Evolutionary conservation across 306 rosid genomes (phyloP).

Genomic region (Begonia peltatifolia): DNA sequence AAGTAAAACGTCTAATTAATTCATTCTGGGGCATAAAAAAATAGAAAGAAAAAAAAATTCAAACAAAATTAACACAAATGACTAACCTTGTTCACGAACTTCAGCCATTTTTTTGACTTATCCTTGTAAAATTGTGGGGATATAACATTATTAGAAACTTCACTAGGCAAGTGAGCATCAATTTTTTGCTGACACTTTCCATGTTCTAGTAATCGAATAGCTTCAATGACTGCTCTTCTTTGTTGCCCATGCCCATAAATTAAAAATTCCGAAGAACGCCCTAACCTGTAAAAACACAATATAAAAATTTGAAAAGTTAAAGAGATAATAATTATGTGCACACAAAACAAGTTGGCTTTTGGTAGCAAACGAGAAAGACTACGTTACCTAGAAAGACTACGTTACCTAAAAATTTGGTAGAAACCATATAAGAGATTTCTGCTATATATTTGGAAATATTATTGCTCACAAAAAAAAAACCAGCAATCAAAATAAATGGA

Average conservation of each 20-base stretch:
- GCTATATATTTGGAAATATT: no score
- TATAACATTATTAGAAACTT: slow-evolving; percentile 19
- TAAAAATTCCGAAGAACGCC: slow-evolving; percentile 71
- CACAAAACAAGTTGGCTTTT: not conserved
- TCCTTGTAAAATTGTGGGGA: slow-evolving; percentile 60
- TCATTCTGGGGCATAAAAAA: not conserved
- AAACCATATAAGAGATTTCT: not conserved
- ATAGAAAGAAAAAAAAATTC: not conserved
- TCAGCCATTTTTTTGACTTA: slow-evolving; percentile 85
- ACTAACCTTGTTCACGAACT: slow-evolving; percentile 69
- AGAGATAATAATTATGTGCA: not conserved
- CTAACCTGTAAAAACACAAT: slow-evolving; percentile 39
- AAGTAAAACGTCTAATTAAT: no score
- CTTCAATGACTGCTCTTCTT: slow-evolving; percentile 80
- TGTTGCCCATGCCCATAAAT: slow-evolving; percentile 93
- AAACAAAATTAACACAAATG: slow-evolving; percentile 2
- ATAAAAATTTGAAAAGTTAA: not conserved
- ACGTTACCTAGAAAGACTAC: not conserved
- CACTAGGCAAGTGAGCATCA: slow-evolving; percentile 23
- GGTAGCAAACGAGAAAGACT: not conserved
- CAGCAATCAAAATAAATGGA: no score
- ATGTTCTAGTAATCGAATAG: slow-evolving; percentile 49
- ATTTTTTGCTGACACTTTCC: slow-evolving; percentile 25
- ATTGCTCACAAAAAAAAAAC: no score
- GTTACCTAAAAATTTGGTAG: not conserved